Base-by-base conservation (phyloP, 2,329 filamentous ascomycete genomes). In the Blastomyces gilchristii region DNA sequence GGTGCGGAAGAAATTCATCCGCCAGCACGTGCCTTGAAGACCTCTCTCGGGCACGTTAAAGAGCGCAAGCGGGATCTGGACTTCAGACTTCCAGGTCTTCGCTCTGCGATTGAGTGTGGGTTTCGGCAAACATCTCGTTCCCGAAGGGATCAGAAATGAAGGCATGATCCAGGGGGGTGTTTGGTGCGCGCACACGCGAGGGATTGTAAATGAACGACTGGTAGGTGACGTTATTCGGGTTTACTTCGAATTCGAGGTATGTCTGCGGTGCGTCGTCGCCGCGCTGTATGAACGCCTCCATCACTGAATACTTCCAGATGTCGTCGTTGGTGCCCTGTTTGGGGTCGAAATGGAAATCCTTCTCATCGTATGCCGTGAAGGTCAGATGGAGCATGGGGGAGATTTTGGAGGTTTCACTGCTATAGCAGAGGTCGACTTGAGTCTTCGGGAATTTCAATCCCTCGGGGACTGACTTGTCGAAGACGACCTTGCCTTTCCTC, bases 1-100 rank as follows among this genome's bases (percentile, higher is more conserved):
- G 2, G 79, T 82, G 54, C 80, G 74, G 70, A 82, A 80, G 66
- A 82, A 82, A 68, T 82, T 81, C 79, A 82, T 81, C 63, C 80
- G 74, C 80, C 80, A 82, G 65, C 72, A 61, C 0, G 79, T 81
- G 28, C 78, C 77, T 64, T 72, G 70, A 1, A 77, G 78, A 65
- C 70, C 64, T 62, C 12, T 34, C 22, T 39, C 25, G 8, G 81
- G 77, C 34, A 82, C 77, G 62, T 81, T 81, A 72, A 82, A 82
- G 9, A 82, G 70, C 2, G 74, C 79, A n/a, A 82, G 70, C 0
- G 80, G 80, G 49, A 82, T 77, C 34, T 64, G 69, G 6, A 75
- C 74, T 2, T 71, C 65, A 57, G 79, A 81, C 1, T 71, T 66
- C 80, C 80, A 82, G 11, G 67, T 73, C 61, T 75, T 60, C 0